Conservation (phyloP, 805 yeast species). For the Myxozyma neglecta region DNA sequence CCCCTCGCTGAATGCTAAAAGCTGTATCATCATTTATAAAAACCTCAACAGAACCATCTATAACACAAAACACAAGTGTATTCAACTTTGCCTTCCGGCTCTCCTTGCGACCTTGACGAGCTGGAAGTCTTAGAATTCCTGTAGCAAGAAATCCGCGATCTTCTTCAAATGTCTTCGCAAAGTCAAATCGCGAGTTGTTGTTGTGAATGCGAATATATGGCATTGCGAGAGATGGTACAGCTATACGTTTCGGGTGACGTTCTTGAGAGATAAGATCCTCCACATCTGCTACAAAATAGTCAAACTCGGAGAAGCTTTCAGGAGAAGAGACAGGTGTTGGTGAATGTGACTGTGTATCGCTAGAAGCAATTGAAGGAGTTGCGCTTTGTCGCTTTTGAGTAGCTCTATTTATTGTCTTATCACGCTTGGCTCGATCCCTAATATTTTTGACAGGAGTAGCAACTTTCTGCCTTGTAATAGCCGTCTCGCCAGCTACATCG, state of each 20-base stretch:
- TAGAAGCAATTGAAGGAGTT: neutral
- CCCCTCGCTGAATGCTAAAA: slow-evolving; percentile 67
- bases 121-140: slow-evolving; percentile 68
- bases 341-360: neutral
- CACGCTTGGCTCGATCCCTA: neutral
- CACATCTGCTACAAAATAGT: slow-evolving; percentile 21
- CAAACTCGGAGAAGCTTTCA: slow-evolving; percentile 12
- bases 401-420: neutral
- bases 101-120: slow-evolving; percentile 56
- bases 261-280: slow-evolving; percentile 7
- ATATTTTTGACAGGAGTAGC: neutral
- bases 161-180: slow-evolving; percentile 32
- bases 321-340: neutral
- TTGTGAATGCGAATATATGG: slow-evolving; percentile 3
- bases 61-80: slow-evolving; percentile 71
- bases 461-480: neutral
- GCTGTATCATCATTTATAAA: slow-evolving; percentile 52
- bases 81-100: slow-evolving; percentile 62
- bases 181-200: slow-evolving; percentile 10
- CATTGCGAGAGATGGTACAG: slow-evolving; percentile 1
- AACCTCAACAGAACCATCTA: slow-evolving; percentile 69
- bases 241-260: slow-evolving; percentile 7
- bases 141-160: slow-evolving; percentile 56
- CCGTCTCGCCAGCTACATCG: neutral
- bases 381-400: too few species aligned